Conservation (phyloP, 1,284 basidiomycete species). For the Rhodotorula glutinis region DNA sequence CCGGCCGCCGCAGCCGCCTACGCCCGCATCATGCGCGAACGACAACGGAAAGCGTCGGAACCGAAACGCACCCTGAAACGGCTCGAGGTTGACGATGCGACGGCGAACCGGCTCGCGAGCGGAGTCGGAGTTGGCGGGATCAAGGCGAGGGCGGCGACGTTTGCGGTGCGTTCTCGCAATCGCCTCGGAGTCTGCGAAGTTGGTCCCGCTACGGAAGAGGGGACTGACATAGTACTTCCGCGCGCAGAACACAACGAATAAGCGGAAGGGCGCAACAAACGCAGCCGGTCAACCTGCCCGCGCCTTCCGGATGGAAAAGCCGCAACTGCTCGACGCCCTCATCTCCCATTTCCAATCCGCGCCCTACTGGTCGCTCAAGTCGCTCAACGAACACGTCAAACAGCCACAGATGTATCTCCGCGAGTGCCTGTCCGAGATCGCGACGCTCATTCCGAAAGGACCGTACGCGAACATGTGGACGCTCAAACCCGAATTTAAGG, state of each 20-base stretch:
- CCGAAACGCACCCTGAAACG: conserved; percentile 49
- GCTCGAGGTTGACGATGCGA: conserved; percentile 47
- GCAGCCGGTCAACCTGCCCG: conserved; percentile 44
- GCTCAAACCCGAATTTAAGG: conserved; percentile 28
- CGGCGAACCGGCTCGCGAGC: conserved; percentile 47
- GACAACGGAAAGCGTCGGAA: conserved; percentile 47
- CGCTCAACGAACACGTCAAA: conserved; percentile 66
- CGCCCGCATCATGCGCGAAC: conserved; percentile 48
- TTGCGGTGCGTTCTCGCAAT: conserved; percentile 36
- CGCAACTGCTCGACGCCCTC: conserved; percentile 81
- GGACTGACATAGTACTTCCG: too few species aligned
- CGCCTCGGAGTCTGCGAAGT: background rate
- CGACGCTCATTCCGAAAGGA: conserved; percentile 73
- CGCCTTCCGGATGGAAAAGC: conserved; percentile 67
- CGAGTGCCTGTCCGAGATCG: conserved; percentile 78
- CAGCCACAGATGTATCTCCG: conserved; percentile 90
- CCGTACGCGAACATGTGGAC: conserved; percentile 53
- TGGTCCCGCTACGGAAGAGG: too few species aligned
- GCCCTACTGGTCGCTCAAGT: conserved; percentile 77
- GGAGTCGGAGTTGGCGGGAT: conserved; percentile 35
- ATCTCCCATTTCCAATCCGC: conserved; percentile 75
- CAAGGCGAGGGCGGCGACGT: conserved; percentile 40
- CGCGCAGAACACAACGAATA: conserved; percentile 32
- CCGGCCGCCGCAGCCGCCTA: conserved; percentile 46
- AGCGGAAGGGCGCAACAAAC: conserved; percentile 46